phyloP scores from a whole-genome alignment of 164 flowering plant genomes.

The Houttuynia cordata region DNA sequence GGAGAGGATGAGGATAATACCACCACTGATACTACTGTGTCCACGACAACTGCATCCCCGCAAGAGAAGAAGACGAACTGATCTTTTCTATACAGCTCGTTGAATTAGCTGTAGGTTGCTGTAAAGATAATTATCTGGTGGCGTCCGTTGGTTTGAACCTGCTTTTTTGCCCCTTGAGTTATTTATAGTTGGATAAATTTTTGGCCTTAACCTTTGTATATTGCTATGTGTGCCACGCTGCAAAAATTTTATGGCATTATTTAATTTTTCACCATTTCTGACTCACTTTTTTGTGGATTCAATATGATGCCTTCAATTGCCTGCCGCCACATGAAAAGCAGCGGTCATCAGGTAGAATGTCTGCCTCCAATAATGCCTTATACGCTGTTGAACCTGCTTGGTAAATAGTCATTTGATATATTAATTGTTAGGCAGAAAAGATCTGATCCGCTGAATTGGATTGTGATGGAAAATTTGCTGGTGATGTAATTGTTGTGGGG shows the following conservation, averaged over 20 bases:
- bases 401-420: too few species aligned
- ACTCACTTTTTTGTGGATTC: too few species aligned
- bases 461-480: too few species aligned
- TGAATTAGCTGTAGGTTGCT: conserved; percentile 2
- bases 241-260: conserved; percentile 13
- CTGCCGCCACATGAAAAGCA: too few species aligned
- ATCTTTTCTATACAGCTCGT: not conserved
- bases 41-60: not conserved
- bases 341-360: too few species aligned
- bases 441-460: too few species aligned
- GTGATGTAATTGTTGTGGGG: too few species aligned
- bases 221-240: conserved; percentile 15
- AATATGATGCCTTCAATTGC: not conserved
- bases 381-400: too few species aligned
- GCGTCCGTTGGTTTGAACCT: not conserved
- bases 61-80: conserved; percentile 54
- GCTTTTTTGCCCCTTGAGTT: not conserved
- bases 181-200: not conserved
- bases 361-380: too few species aligned
- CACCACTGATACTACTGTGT: not conserved
- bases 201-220: not conserved
- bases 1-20: conserved; percentile 59
- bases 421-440: too few species aligned
- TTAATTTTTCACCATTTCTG: not conserved
- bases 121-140: not conserved